Evolutionary conservation across 805 yeast species (phyloP), one percentile per base, ranked within the genome.

Genomic region (Ogataea paradorogensis): DNA sequence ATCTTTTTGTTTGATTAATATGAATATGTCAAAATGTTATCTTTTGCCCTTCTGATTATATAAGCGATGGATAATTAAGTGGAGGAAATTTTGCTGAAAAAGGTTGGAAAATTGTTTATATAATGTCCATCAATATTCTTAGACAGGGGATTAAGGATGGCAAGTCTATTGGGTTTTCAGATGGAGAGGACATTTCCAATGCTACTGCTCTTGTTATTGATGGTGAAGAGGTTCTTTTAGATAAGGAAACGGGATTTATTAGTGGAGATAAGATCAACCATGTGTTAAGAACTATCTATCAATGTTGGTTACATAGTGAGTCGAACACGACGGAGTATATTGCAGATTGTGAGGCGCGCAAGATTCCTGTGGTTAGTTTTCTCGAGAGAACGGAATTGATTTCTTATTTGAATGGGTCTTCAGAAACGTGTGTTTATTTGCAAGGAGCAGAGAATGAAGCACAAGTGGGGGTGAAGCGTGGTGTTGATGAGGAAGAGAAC

Each of bases 331-430:
- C 96, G 9, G 95, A 87, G 39, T 90, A 91, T 59, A 74, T 88
- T 44, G 73, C 80, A 9, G 80, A 76, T 27, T 86, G 96, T 48
- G 82, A 78, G 52, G 73, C 71, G 35, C 66, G 73, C 27, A 72
- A 76, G 3, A 71, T 91, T 24, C 70, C 78, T 2, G 86, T 86
- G 47, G 75, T 91, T 57, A 80, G 86, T 42, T 90, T 91, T 56
- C 63, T 86, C 58, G 95, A 88, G 53, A 80, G 95, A 63, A 81
- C 88, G 7, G 96, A 91, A 57, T 71, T 91, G 45, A 71, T 83
- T 39, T 75, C 86, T 22, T 90, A 93, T 89, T 71, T 91, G 36
- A 74, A 73, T 44, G 96, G 96, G 3, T 70, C 77, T 15, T 68
- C 80, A 3, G 78, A 72, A 27, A 69, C 73, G 16, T 79, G 86